Conservation (phyloP, 345 rosid genomes). For the Euphorbia lathyris region DNA sequence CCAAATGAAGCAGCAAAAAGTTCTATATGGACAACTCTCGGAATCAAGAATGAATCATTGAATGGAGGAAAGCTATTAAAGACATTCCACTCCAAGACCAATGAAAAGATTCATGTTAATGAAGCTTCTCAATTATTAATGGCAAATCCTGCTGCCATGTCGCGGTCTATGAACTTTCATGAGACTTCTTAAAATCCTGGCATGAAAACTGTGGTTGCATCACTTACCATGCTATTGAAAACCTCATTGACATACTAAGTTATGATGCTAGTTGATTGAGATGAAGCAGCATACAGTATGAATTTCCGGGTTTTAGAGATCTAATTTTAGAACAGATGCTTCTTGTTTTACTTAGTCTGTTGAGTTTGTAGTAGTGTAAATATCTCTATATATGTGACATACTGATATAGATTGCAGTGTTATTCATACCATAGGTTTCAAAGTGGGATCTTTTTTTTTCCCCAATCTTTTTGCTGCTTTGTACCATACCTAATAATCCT, state of each 20-base stretch:
- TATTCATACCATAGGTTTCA: neutral
- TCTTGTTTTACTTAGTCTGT: conserved; percentile 18
- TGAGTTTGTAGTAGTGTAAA: conserved; percentile 32
- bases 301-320: neutral
- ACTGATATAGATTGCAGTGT: conserved; percentile 19
- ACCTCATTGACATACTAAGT: conserved; percentile 1
- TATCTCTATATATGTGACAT: conserved; percentile 26
- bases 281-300: neutral
- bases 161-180: conserved; percentile 70
- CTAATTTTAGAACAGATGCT: conserved; percentile 21
- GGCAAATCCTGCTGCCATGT: conserved; percentile 89
- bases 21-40: conserved; percentile 30
- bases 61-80: conserved; percentile 49
- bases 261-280: conserved; percentile 12
- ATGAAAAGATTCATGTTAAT: conserved; percentile 34
- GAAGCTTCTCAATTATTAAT: conserved; percentile 39
- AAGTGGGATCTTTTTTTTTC: conserved; percentile 17
- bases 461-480: conserved; percentile 4
- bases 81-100: conserved; percentile 53
- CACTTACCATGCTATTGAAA: conserved; percentile 2
- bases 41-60: conserved; percentile 44
- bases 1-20: conserved; percentile 30
- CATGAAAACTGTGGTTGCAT: neutral
- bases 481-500: neutral
- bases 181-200: conserved; percentile 41